These are phyloP conservation scores for Aspergillus ochraceoroseus DNA, from an alignment of 2,329 filamentous ascomycete species.

Conservation along the genomic window DNA sequence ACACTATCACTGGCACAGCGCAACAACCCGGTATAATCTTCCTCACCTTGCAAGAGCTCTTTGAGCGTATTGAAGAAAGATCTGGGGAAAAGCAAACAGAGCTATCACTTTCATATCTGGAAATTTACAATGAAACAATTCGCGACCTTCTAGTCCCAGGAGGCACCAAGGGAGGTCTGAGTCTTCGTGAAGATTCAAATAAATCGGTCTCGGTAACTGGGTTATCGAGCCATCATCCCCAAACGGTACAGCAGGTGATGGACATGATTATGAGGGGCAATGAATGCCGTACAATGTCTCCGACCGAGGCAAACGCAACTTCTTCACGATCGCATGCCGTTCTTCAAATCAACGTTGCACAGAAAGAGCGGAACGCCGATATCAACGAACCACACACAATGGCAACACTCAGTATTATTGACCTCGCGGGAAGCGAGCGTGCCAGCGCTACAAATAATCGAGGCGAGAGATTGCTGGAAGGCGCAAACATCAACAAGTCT, in stretches of 20 bases:
- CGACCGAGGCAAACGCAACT: constrained; percentile 93
- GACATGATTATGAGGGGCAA: constrained; percentile 97
- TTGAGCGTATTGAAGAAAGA: constrained; percentile 87
- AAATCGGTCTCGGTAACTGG: constrained; percentile 88
- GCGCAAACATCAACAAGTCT: constrained; percentile 99
- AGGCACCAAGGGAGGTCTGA: constrained; percentile 75
- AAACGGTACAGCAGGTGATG: constrained; percentile 94
- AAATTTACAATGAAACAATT: constrained; percentile 99
- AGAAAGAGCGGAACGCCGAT: constrained; percentile 87
- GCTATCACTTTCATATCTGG: constrained; percentile 86
- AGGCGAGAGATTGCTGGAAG: constrained; percentile 83
- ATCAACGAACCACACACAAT: constrained; percentile 95
- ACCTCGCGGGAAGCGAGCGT: constrained; percentile 90
- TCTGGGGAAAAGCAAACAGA: constrained; percentile 84
- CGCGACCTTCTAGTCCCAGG: constrained; percentile 86
- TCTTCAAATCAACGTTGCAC: constrained; percentile 90
- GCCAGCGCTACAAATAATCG: constrained; percentile 96
- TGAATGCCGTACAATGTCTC: constrained; percentile 89
- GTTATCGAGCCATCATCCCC: constrained; percentile 83
- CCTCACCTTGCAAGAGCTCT: constrained; percentile 96
- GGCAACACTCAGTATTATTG: constrained; percentile 97
- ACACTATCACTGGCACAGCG: constrained; percentile 89
- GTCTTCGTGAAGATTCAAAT: constrained; percentile 91
- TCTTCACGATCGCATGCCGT: constrained; percentile 97
- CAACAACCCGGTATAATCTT: constrained; percentile 97